Evolutionary conservation across 805 yeast genomes (phyloP).

Genomic region (Nakazawaea anatomiae): DNA sequence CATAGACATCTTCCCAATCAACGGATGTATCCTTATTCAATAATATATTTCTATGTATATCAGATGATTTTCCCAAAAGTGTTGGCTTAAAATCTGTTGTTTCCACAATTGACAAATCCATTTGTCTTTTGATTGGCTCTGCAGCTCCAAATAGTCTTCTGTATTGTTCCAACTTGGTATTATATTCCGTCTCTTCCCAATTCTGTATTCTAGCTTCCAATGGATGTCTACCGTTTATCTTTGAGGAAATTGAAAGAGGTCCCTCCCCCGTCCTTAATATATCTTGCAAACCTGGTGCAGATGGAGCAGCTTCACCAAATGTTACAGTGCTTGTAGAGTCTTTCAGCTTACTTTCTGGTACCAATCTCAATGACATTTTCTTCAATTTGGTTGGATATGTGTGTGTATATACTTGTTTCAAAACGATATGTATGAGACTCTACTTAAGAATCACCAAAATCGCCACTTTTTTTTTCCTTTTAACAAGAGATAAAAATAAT

Average conservation of each 20-base stretch:
- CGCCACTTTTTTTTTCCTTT: background rate
- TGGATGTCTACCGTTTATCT: constrained; percentile 78
- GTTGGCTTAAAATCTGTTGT: constrained; percentile 65
- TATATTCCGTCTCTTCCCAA: constrained; percentile 78
- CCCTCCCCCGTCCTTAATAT: constrained; percentile 62
- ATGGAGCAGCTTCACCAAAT: constrained; percentile 51
- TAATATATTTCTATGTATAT: constrained; percentile 72
- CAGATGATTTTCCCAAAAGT: constrained; percentile 50
- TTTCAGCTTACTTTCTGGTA: constrained; percentile 45
- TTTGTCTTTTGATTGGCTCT: constrained; percentile 85
- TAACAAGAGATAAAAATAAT: background rate
- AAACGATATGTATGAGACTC: background rate
- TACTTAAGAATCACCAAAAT: background rate
- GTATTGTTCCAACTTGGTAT: constrained; percentile 67
- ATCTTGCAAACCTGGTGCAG: constrained; percentile 69
- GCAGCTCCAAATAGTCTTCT: constrained; percentile 87
- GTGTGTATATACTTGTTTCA: background rate
- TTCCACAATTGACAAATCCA: constrained; percentile 78
- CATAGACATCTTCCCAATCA: constrained; percentile 93
- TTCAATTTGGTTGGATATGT: background rate
- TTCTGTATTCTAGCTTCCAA: constrained; percentile 65
- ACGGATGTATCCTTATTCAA: constrained; percentile 68
- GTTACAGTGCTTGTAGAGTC: constrained; percentile 44
- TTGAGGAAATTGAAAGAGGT: constrained; percentile 51
- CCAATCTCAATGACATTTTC: constrained; percentile 38